Evolutionary conservation across 352 stramenopile species (phyloP), one percentile per base, ranked within the genome.

Genomic region (Phytophthora cryptogea): DNA sequence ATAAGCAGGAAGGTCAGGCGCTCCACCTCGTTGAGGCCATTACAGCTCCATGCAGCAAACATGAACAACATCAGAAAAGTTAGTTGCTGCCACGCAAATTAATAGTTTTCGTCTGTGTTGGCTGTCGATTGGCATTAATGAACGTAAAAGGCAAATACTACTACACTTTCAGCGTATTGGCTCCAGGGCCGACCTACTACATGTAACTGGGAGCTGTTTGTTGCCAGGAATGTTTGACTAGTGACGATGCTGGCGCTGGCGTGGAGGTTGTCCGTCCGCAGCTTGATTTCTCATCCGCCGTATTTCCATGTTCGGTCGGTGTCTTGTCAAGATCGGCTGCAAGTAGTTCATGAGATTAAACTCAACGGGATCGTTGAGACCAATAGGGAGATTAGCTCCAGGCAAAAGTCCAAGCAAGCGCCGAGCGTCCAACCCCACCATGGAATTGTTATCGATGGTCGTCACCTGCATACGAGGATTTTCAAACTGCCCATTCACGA

Each of bases 1-100:
- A 53, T 53, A 58, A 67, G 59, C 52, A 68, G 59, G 40, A 61
- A 67, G 52, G 37, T 50, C 44, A 52, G 39, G 30, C 28, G 30
- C 35, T 40, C 54, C 31, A 33, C 16, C 41, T 45, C 43, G 20
- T 23, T 23, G 20, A 23, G n/a, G 27, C 35, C 7, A 37, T 20
- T n/a, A 54, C 36, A 46, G 48, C 48, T 56, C 54, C 33, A 40
- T 20, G 30, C 36, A 63, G 42, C 39, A 13, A 63, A 44, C 45
- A 63, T 44, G 58, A 60, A 61, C 50, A 61, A 66, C 20, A 30
- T 33, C 50, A 49, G 42, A 46, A 23, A 39, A 52, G 41, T 51
- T 20, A 59, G 41, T 43, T 59, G 43, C 26, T 45, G 31, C 39
- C 44, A 67, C 36, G 32, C 58, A 55, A 53, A 49, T 48, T 23